These are phyloP conservation scores for Cetradonia linearis DNA, from an alignment of 495 filamentous ascomycete genomes.

Conservation along the genomic window DNA sequence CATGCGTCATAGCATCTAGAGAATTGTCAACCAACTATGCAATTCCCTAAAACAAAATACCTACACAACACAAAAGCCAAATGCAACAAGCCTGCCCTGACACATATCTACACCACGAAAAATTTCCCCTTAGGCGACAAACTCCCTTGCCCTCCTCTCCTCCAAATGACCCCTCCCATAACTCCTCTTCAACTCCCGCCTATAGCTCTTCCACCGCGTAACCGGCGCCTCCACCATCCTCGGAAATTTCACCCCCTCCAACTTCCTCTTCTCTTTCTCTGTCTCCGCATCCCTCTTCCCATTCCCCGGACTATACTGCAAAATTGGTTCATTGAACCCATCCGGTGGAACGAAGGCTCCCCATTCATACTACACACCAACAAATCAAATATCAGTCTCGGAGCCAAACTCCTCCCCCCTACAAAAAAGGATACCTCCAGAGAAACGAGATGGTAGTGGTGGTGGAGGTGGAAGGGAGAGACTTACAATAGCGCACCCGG, in stretches of 20 bases:
- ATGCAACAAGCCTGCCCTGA: background rate
- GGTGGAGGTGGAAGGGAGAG: background rate
- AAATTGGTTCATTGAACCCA: background rate
- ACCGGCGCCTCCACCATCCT: background rate
- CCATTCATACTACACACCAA: background rate
- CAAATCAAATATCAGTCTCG: background rate
- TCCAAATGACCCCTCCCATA: background rate
- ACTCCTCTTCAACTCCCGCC: background rate
- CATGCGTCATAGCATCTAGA: no score
- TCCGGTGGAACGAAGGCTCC: background rate
- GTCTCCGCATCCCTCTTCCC: background rate
- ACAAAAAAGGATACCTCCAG: no score
- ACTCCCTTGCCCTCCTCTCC: background rate
- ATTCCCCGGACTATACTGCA: background rate
- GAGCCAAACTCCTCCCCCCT: no score
- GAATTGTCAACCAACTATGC: no score
- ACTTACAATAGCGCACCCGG: background rate
- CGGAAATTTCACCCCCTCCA: background rate
- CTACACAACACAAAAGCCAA: background rate
- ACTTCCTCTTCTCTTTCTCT: background rate
- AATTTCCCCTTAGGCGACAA: background rate
- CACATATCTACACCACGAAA: background rate
- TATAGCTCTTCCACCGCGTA: background rate
- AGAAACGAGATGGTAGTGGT: background rate
- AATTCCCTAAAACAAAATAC: no score